phyloP scores from a whole-genome alignment of 148 eudicot species.

The Rhododendron mucronatum region DNA sequence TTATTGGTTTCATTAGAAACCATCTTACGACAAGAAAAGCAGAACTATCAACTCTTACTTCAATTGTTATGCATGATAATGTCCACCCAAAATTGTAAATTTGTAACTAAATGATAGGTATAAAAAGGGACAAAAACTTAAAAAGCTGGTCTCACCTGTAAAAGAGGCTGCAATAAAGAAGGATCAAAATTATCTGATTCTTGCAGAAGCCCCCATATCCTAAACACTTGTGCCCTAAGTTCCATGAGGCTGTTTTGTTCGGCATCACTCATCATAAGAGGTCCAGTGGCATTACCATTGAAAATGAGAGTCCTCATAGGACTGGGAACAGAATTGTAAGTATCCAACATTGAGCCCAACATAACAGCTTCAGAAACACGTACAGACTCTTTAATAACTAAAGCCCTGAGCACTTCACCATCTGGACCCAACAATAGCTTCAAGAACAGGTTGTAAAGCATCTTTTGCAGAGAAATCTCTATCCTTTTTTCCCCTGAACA shows the following conservation, averaged over 20 bases:
- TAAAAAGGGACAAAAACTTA: not conserved
- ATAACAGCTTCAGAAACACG: constrained; percentile 83
- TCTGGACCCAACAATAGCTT: constrained; percentile 83
- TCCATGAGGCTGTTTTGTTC: constrained; percentile 75
- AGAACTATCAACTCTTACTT: not conserved
- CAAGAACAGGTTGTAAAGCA: constrained; percentile 95
- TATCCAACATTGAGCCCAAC: constrained; percentile 67
- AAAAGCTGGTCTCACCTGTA: constrained; percentile 53
- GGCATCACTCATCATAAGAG: constrained; percentile 40
- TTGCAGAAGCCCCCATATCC: constrained; percentile 83
- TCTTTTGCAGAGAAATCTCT: constrained; percentile 91
- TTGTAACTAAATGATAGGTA: not conserved
- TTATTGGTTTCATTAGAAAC: not conserved
- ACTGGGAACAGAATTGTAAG: constrained; percentile 62
- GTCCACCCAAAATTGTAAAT: not conserved
- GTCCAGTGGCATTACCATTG: constrained; percentile 46
- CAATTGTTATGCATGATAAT: not conserved
- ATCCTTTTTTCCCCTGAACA: constrained; percentile 84
- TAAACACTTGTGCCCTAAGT: constrained; percentile 76
- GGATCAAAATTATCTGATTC: constrained; percentile 85
- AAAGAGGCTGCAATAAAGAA: constrained; percentile 70
- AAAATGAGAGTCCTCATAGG: constrained; percentile 47
- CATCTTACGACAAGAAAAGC: not conserved
- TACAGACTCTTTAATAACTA: constrained; percentile 84
- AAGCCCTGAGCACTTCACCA: constrained; percentile 75